Conservation (phyloP, 2,329 filamentous ascomycete genomes). For the Curvularia spicifera region DNA sequence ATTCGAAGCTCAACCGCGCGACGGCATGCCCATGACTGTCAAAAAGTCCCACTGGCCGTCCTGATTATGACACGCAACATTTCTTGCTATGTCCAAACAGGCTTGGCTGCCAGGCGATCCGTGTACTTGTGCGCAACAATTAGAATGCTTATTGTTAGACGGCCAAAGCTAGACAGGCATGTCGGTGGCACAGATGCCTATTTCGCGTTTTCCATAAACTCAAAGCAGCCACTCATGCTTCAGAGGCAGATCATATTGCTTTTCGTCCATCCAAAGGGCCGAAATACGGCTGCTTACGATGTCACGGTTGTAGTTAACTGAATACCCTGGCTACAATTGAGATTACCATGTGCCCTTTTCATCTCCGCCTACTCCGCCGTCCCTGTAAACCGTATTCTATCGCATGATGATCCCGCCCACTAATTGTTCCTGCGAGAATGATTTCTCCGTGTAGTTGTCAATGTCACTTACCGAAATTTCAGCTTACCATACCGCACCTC, state of each 20-base stretch:
- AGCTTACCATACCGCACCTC: neutral
- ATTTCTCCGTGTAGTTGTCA: neutral
- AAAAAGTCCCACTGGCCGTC: conserved; percentile 26
- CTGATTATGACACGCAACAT: neutral
- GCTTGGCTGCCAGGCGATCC: neutral
- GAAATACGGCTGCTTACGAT: neutral
- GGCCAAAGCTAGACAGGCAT: neutral
- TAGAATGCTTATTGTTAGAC: neutral
- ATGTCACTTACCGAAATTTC: neutral
- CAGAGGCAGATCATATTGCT: neutral
- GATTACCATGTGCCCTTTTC: neutral
- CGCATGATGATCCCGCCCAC: neutral
- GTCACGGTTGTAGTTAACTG: neutral
- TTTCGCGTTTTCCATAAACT: neutral
- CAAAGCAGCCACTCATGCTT: neutral
- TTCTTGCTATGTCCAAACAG: neutral
- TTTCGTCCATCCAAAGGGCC: neutral
- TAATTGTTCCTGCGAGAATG: neutral
- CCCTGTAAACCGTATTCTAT: neutral
- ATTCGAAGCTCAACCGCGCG: conserved; percentile 42
- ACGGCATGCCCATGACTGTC: conserved; percentile 43
- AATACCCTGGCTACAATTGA: neutral
- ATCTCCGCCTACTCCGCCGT: neutral
- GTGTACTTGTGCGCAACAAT: neutral
- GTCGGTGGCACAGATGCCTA: neutral